Conservation (phyloP, 148 eudicot genomes). For the Silene uniflora region DNA sequence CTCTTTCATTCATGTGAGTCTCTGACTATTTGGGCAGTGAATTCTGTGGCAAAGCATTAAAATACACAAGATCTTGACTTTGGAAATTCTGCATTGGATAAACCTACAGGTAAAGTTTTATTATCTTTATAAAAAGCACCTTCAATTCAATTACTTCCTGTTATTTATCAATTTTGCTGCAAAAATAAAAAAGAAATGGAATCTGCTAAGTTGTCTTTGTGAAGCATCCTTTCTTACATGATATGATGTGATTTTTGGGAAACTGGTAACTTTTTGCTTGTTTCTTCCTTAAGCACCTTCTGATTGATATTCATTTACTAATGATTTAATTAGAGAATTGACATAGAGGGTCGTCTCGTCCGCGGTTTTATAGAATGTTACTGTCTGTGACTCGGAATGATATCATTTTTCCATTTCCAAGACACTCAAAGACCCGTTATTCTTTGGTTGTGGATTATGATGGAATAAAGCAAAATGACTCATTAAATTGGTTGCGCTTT, state of each 20-base stretch:
- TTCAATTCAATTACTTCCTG: neutral
- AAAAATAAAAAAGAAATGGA: neutral
- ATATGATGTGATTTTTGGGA: neutral
- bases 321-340: conserved; percentile 3
- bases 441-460: too few relatives aligned
- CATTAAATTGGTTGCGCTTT: too few relatives aligned
- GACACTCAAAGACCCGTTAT: too few relatives aligned
- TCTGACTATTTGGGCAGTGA: conserved; percentile 12
- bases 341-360: neutral
- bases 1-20: conserved; percentile 7
- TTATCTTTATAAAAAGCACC: neutral
- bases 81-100: conserved; percentile 10
- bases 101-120: conserved; percentile 11
- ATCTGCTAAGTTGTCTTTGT: neutral
- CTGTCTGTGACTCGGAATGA: too few relatives aligned
- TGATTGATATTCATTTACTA: conserved; percentile 5
- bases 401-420: too few relatives aligned
- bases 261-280: conserved; percentile 10
- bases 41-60: neutral
- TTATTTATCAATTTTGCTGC: neutral
- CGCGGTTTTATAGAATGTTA: neutral
- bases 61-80: conserved; percentile 3
- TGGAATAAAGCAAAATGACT: too few relatives aligned
- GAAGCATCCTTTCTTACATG: conserved; percentile 6
- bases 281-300: neutral